Evolutionary conservation across 1,284 basidiomycete genomes (phyloP).

Genomic region (Moesziomyces parantarcticus): DNA sequence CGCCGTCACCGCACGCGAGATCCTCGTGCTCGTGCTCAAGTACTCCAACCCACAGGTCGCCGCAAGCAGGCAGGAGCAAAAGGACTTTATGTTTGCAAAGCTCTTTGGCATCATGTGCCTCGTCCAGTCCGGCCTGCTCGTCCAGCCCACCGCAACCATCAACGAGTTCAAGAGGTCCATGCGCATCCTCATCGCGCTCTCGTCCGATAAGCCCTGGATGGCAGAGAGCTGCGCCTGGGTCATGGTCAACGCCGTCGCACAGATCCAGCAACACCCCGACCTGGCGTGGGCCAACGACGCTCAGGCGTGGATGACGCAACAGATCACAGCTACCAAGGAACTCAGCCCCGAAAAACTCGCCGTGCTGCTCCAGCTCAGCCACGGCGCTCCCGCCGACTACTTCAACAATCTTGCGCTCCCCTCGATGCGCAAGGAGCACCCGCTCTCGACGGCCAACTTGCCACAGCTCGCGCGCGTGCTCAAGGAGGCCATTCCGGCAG

Average conservation of each 20-base stretch:
- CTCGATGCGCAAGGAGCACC: slow-evolving; percentile 76
- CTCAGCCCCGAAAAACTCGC: slow-evolving; percentile 93
- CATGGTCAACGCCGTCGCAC: slow-evolving; percentile 39
- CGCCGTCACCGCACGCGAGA: slow-evolving; percentile 76
- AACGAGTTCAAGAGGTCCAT: slow-evolving; percentile 77
- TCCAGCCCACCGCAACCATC: slow-evolving; percentile 74
- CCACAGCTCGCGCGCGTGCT: slow-evolving; percentile 73
- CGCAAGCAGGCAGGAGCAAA: slow-evolving; percentile 86
- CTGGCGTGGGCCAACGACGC: slow-evolving; percentile 45
- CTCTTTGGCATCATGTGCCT: slow-evolving; percentile 82
- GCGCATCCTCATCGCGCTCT: slow-evolving; percentile 76
- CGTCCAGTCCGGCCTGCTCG: slow-evolving; percentile 72
- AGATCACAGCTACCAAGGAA: slow-evolving; percentile 65
- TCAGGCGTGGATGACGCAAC: slow-evolving; percentile 41
- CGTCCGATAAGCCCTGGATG: slow-evolving; percentile 88
- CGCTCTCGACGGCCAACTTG: slow-evolving; percentile 80
- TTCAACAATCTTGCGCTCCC: slow-evolving; percentile 38
- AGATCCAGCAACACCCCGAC: slow-evolving; percentile 18
- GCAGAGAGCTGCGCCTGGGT: slow-evolving; percentile 91
- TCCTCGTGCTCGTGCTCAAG: slow-evolving; percentile 58
- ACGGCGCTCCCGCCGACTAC: slow-evolving; percentile 29
- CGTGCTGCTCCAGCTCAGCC: slow-evolving; percentile 75
- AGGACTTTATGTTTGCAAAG: slow-evolving; percentile 90
- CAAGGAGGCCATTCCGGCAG: slow-evolving; percentile 72
- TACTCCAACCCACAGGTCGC: slow-evolving; percentile 51